Base-by-base conservation (phyloP, 2,329 filamentous ascomycete genomes). In the Incumbomyces delicatus region DNA sequence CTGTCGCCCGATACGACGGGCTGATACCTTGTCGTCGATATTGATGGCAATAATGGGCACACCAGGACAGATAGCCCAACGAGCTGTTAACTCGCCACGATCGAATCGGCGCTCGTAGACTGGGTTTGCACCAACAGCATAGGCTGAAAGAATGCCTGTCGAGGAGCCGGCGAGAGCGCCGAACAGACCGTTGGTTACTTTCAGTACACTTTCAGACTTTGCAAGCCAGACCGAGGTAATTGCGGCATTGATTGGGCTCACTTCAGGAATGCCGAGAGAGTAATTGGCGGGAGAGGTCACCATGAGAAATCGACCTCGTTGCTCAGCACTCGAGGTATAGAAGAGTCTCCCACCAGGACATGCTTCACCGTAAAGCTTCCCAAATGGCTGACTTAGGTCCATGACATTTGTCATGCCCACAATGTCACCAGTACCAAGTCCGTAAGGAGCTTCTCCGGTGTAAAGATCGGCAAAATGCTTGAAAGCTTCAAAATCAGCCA, bases 1-100 rank as follows among this genome's bases (percentile, higher is more conserved):
- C 11, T 78, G 77, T 41, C 81, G 71, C 3, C 76, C 69, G 60
- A 82, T 81, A 27, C 89, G 81, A 56, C 80, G 82, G 20, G 74
- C 64, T 41, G 76, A 89, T 63, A 88, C 92, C 44, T 79, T 79
- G 22, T 95, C 88, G 58, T 98, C 92, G 6, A 95, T 77, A 37
- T 78, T 78, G 50, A 98, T 79, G 1, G 80, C 78, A 45, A 95
- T 76, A 51, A 98, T 92, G 0, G 92, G 92, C 2, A 96, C 88
- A 34, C 92, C 92, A 2, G 92, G 92, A 59, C 87, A 88, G 11
- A 96, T 71, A 8, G 87, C 81, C 90, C 90, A 96, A 55, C 84
- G 85, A 30, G 86, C 85, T 33, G 87, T 94, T 54, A 92, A 75
- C 58, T 94, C 84, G 3, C 88, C 88, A 34, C 79, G 78, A 32